Evolutionary conservation across 1,284 basidiomycete species (phyloP).

Genomic region (Fomitopsis palustris): DNA sequence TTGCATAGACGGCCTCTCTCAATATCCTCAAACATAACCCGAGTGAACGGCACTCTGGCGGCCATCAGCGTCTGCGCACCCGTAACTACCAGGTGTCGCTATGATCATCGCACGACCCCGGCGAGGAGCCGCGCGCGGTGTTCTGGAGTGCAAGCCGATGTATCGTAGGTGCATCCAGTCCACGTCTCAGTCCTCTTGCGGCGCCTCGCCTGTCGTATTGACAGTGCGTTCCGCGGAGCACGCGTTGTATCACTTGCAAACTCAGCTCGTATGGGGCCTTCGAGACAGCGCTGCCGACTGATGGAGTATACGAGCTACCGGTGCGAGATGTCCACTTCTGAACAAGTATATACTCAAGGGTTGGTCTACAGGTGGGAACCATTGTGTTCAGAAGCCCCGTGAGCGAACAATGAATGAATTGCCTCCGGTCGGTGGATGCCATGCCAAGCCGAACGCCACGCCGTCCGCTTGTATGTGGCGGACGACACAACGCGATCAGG

Average conservation of each 20-base stretch:
- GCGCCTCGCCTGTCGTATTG: background rate
- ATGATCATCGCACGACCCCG: conserved; percentile 2
- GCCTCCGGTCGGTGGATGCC: background rate
- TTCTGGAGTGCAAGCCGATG: background rate
- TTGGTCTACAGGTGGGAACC: background rate
- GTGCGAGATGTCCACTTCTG: background rate
- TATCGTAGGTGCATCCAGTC: background rate
- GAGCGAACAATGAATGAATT: background rate
- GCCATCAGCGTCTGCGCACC: background rate
- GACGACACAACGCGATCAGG: conserved; percentile 22
- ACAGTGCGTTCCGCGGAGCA: conserved; percentile 1
- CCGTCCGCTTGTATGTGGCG: conserved; percentile 14
- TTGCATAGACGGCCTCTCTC: background rate
- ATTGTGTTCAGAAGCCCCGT: background rate
- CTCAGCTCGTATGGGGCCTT: background rate
- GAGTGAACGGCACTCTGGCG: background rate
- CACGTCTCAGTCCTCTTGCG: background rate
- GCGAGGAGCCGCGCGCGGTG: background rate
- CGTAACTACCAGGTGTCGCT: background rate
- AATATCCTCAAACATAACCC: background rate
- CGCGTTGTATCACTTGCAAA: background rate
- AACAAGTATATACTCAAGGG: background rate
- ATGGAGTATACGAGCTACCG: background rate
- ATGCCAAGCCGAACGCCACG: conserved; percentile 5
- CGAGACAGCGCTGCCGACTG: background rate